Evolutionary conservation across 2,329 filamentous ascomycete species (phyloP), one percentile per base, ranked within the genome.

Genomic region (Aphanocladium album): DNA sequence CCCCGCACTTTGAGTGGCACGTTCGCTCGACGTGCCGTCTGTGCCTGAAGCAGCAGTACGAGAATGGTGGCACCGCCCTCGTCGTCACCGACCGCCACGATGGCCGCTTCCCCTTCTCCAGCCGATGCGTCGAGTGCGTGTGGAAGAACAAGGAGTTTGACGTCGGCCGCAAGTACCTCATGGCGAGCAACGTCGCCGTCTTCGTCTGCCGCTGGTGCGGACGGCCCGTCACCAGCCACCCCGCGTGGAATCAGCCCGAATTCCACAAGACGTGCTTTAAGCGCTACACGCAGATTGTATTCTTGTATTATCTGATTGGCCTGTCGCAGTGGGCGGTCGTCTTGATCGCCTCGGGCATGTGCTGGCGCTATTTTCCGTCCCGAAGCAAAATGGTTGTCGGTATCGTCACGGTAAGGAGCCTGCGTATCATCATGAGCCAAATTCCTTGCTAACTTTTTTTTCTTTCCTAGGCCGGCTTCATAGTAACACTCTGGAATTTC

Each of bases 201-300:
- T 78, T 72, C 69, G 69, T 77, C 12, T 80, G 78, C 49, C 72
- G 77, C 7, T 80, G 76, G 71, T 80, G 78, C 65, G 77, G 78
- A 0, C 72, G 68, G 61, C 77, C 77, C 8, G 68, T 78, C 35
- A 64, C 67, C 5, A 61, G 62, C 5, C 67, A 67, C 27, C 62
- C 67, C 12, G 71, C 71, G 9, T 71, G 67, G 63, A 70, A 71
- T 7, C 69, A 73, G 56, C 68, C 72, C 35, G 73, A 79, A 66
- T 79, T 78, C 61, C 78, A 80, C 63, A 63, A 65, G 12, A 2
- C 3, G 7, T 80, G 78, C 64, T 77, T 75, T 56, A 66, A 68
- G 49, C 64, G 67, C n/a, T 79, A 77, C 59, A 73, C 73, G 56
- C 62, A 67, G 30, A 68, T 72, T 14, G 64, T 78, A 12, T 67